Base-by-base conservation (phyloP, 2,329 filamentous ascomycete genomes). In the Cordyceps militaris region DNA sequence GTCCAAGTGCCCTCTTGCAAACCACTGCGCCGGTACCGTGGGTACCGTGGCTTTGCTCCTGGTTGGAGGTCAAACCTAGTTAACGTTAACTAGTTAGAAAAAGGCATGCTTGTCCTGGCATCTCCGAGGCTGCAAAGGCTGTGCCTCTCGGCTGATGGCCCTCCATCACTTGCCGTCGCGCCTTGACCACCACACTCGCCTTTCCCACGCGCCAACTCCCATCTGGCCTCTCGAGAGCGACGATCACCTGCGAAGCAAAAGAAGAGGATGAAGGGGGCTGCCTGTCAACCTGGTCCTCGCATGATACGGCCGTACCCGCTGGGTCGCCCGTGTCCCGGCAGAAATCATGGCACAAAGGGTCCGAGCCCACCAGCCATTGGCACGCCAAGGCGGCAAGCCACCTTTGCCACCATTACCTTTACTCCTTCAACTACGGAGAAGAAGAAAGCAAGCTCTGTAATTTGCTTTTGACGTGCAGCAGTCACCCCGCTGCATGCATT, bases 381-480 rank as follows among this genome's bases (percentile, higher is more conserved):
- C n/a, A n/a, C n/a, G n/a, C n/a, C n/a, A n/a, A n/a, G n/a, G 30
- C 40, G 36, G 52, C 52, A 55, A 54, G 52, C 52, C 52, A 55
- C 42, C 36, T 38, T 55, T 30, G 47, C 52, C 52, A 55, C 42
- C 36, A 47, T 55, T 30, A 55, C 52, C 52, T 38, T 28, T 28
- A 21, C 21, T 42, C 14, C 6, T 9, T 36, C 7, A 36, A 13
- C 14, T 36, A 4, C 21, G 23, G 42, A 14, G 19, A 19, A n/a
- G 28, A 26, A 19, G 10, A 11, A 43, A 19, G n/a, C 21, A 42
- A 42, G 23, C 30, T 19, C 50, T 55, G 30, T 47, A 44, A 55
- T 55, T 55, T 55, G 52, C 52, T 47, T 55, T 55, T 55, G 52
- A 55, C 42, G 42, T 46, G 52, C 42, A 46, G 52, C 32, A 48